Base-by-base conservation (phyloP, 352 stramenopile species). In the Globisporangium orthogonon region DNA sequence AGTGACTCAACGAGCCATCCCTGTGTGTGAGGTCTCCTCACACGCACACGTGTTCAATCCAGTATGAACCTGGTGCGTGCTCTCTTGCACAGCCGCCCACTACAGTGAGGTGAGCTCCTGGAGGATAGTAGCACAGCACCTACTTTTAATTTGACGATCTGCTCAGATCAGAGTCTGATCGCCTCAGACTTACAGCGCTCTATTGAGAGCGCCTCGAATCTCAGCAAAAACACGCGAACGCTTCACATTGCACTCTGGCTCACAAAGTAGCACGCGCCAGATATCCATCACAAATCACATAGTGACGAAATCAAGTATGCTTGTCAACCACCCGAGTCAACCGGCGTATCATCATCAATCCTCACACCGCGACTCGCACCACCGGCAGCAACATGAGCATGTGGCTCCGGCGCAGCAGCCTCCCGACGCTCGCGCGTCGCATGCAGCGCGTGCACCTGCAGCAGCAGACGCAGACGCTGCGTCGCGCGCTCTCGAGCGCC, bases 361-460 rank as follows among this genome's bases (percentile, higher is more conserved):
- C 44, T 45, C 11, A 17, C 37, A 17, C 10, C 33, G 56, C 43
- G 41, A 31, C 28, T 17, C 33, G 9, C 30, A 14, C 37, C 4
- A 31, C 14, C 35, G 47, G 18, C 45, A 54, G 10, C 31, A 23
- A 3, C 10, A 43, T 43, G 52, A 60, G 60, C 60, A 88, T 90
- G 80, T 87, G 74, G 73, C 78, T 87, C 51, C 73, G 76, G 55
- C 79, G 75, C 48, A 76, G 74, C 48, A 76, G 63, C 57, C 60
- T 86, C 50, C 56, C 78, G 52, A 60, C 69, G 52, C 56, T 88
- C 40, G 69, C 78, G 50, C 72, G 65, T 50, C 69, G 69, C 63
- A 68, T 65, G 50, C 74, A 52, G 58, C 70, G 55, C 66, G 55
- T 35, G 65, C 37, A 43, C 37, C 37, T 43, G 37, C 37, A 72